Percentiles rank a stretch among this genome's conserved stretches.
These are phyloP conservation scores for Besnoitia besnoiti DNA, from an alignment of 169 alveolate genomes.

Conservation along the genomic window DNA sequence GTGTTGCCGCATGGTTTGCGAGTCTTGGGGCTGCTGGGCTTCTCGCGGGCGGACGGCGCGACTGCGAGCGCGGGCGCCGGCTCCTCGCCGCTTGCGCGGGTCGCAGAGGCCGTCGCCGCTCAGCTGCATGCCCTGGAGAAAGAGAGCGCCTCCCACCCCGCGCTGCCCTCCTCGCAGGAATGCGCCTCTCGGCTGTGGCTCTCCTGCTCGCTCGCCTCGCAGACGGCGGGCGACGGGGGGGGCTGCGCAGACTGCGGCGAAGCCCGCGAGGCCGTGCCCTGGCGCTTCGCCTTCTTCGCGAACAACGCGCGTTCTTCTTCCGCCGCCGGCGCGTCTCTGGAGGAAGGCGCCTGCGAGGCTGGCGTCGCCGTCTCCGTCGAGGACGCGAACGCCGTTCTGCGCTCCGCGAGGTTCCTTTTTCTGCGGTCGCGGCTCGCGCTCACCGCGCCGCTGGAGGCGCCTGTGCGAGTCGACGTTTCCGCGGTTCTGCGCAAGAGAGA, in stretches of 20 bases:
- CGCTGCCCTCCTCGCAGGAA: no score
- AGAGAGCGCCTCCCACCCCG: no score
- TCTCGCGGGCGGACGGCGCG: background rate
- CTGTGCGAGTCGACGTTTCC: background rate
- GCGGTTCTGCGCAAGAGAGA: background rate
- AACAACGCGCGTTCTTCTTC: background rate
- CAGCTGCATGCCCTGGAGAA: background rate
- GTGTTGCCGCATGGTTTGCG: background rate
- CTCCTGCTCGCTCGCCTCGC: no score
- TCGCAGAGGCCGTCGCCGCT: background rate
- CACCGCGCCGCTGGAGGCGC: background rate
- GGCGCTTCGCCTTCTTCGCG: background rate
- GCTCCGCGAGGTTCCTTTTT: background rate
- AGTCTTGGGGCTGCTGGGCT: background rate
- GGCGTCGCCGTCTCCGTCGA: background rate
- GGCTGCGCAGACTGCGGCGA: no score
- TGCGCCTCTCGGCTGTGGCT: no score
- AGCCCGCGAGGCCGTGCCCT: no score
- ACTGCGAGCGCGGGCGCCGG: background rate
- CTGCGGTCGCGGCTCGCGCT: constrained; percentile 11
- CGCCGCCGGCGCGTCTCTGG: background rate
- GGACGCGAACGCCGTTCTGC: background rate
- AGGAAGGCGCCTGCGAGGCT: background rate
- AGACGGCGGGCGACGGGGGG: no score
- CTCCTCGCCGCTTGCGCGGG: background rate